A percentile compares a stretch with the other conserved stretches of the same genome.
phyloP scores from a whole-genome alignment of 495 filamentous ascomycete genomes.

The Neurospora sp. region DNA sequence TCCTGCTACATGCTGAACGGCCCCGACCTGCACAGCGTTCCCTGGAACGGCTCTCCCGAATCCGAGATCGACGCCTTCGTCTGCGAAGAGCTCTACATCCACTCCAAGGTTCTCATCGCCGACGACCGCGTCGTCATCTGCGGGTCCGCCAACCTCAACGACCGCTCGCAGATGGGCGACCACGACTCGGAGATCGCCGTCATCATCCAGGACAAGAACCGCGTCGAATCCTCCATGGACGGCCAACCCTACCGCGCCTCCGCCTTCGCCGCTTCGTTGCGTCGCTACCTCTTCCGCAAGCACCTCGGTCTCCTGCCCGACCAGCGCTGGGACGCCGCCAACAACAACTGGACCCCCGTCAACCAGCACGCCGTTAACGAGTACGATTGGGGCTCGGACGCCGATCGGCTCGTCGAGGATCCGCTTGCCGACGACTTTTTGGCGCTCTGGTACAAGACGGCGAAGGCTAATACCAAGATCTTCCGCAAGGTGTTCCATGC shows the following conservation, averaged over 20 bases:
- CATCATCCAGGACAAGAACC: slow-evolving; percentile 49
- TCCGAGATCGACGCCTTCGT: slow-evolving; percentile 83
- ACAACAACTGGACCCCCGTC: slow-evolving; percentile 69
- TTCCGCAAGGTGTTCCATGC: slow-evolving; percentile 81
- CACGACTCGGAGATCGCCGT: slow-evolving; percentile 54
- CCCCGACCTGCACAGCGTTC: slow-evolving; percentile 61
- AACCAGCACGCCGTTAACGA: slow-evolving; percentile 49
- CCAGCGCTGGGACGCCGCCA: slow-evolving; percentile 50
- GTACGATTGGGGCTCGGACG: slow-evolving; percentile 71
- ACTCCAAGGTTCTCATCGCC: slow-evolving; percentile 88
- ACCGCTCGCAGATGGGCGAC: slow-evolving; percentile 80
- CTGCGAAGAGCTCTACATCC: slow-evolving; percentile 87
- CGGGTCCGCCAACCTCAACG: slow-evolving; percentile 90
- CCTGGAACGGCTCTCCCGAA: slow-evolving; percentile 66
- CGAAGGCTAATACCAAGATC: slow-evolving; percentile 70
- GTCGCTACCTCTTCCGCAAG: slow-evolving; percentile 80
- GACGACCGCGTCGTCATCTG: slow-evolving; percentile 84
- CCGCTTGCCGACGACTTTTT: slow-evolving; percentile 58
- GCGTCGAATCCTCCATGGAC: slow-evolving; percentile 61
- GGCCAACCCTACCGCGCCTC: slow-evolving; percentile 59
- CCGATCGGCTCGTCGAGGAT: slow-evolving; percentile 68
- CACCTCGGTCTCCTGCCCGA: slow-evolving; percentile 76
- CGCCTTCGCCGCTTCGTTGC: slow-evolving; percentile 73
- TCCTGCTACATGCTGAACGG: slow-evolving; percentile 80
- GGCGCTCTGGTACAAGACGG: slow-evolving; percentile 62